Evolutionary conservation across 2,329 filamentous ascomycete species (phyloP).

Genomic region (Bipolaris cookei): DNA sequence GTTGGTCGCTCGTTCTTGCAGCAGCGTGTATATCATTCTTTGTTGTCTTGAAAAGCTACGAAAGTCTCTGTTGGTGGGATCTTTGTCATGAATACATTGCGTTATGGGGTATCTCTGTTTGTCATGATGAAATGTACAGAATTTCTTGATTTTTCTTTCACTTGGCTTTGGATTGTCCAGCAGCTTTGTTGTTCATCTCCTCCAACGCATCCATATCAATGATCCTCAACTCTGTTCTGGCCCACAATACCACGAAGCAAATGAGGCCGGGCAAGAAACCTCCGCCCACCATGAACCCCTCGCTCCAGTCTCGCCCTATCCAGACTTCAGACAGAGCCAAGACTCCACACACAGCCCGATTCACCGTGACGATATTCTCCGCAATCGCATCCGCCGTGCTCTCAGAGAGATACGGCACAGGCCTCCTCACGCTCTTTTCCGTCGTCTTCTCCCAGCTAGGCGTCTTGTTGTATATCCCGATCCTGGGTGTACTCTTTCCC

Average conservation of each 20-base stretch:
- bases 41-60: neutral
- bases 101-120: slow-evolving; percentile 1
- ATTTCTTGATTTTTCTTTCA: neutral
- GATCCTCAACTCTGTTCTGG: slow-evolving; percentile 70
- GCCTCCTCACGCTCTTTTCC: slow-evolving; percentile 14
- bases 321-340: slow-evolving; percentile 55
- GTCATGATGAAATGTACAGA: neutral
- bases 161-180: slow-evolving; percentile 33
- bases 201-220: slow-evolving; percentile 73
- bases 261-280: slow-evolving; percentile 58
- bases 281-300: slow-evolving; percentile 42
- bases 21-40: slow-evolving; percentile 1
- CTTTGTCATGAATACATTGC: neutral
- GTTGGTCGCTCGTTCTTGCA: slow-evolving; percentile 3
- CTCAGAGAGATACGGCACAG: slow-evolving; percentile 33
- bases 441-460: slow-evolving; percentile 13
- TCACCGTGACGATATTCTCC: slow-evolving; percentile 65
- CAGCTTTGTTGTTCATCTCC: slow-evolving; percentile 59
- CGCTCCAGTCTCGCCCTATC: slow-evolving; percentile 30
- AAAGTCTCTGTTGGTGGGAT: neutral
- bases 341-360: slow-evolving; percentile 60
- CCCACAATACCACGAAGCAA: slow-evolving; percentile 65
- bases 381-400: slow-evolving; percentile 58
- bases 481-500: too few species aligned
- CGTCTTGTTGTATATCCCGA: neutral